A percentile compares a stretch with the other conserved stretches of the same genome.
Conservation (phyloP, 208 protist genomes). For the Lotmaria passim region DNA sequence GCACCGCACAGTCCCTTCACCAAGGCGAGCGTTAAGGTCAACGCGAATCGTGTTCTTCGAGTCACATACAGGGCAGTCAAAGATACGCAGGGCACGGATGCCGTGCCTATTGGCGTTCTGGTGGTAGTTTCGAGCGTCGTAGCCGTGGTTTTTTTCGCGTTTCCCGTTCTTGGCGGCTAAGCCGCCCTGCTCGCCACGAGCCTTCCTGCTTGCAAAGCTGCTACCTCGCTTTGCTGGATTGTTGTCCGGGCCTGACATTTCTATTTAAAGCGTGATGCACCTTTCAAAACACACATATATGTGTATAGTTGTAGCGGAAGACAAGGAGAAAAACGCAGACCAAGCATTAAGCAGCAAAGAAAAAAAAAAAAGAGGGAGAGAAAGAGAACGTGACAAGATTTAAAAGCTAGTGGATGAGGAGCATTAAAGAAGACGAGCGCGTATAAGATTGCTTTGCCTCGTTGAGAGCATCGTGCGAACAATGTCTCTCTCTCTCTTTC, state of each 20-base stretch:
- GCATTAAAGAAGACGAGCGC: too few relatives aligned
- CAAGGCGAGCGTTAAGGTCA: conserved; percentile 51
- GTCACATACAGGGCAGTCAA: conserved; percentile 85
- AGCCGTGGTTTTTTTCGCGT: conserved; percentile 45
- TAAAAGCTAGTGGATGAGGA: too few relatives aligned
- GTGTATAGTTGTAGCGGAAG: too few relatives aligned
- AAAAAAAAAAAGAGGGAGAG: neutral
- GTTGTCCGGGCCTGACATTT: conserved; percentile 24
- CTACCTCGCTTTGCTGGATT: conserved; percentile 3
- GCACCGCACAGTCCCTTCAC: conserved; percentile 67
- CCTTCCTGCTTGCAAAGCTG: conserved; percentile 28
- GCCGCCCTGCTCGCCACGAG: conserved; percentile 21
- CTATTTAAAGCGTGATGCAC: neutral
- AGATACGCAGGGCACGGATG: conserved; percentile 69
- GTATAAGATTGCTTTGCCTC: too few relatives aligned
- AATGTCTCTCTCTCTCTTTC: too few relatives aligned
- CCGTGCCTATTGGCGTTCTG: conserved; percentile 59
- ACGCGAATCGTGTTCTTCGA: conserved; percentile 73
- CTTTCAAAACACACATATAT: too few relatives aligned
- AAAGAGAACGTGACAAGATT: too few relatives aligned
- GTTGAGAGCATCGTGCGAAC: too few relatives aligned
- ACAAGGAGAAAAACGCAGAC: too few relatives aligned
- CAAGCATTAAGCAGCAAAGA: neutral
- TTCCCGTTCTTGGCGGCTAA: neutral
- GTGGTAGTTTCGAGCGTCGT: conserved; percentile 52